Base-by-base conservation (phyloP, 768 basidiomycete genomes). In the Clitopilus passeckerianus region DNA sequence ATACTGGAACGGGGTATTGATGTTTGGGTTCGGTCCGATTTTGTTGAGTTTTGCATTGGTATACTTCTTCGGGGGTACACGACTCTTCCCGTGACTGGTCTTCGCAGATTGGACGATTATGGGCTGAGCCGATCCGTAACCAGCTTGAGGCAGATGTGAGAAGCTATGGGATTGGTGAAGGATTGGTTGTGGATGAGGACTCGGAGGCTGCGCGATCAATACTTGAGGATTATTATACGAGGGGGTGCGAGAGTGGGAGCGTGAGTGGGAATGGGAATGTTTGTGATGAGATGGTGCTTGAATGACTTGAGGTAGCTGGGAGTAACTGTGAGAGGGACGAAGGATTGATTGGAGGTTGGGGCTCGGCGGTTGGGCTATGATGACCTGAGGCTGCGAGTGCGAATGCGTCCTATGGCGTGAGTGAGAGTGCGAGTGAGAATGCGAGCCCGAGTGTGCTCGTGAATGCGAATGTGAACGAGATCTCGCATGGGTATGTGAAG, bases 1-100 rank as follows among this genome's bases (percentile, higher is more conserved):
- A 67, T 90, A 91, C 62, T 85, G 83, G 71, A 89, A 89, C 6
- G 60, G 50, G 24, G 67, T 59, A 22, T 69, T 62, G 72, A 66
- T 33, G 57, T 54, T 58, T 37, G 57, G 44, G 10, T 41, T 20
- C 15, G 57, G 53, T 10, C 46, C 46, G 18, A 50, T 50, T n/a
- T 50, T 50, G 5, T 4, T 50, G 22, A 50, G 46, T 23, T 50
- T 50, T 10, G 46, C 18, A 22, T 10, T 50, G 16, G 46, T 50
- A 22, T 50, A 50, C 20, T 50, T 50, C 46, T 50, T 50, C n/a
- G 46, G 46, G 18, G 46, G 46, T 23, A 50, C n/a, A 18, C 22
- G 16, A n/a, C 10, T 22, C 46, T 23, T 50, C n/a, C 18, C 10
- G 20, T 50, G 46, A 4, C 2, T 5, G 15, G 12, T n/a, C 2